Percentiles rank a stretch among this genome's conserved stretches.
Conservation (phyloP, 176 grass and related monocot genomes). For the Carex kokanica region DNA sequence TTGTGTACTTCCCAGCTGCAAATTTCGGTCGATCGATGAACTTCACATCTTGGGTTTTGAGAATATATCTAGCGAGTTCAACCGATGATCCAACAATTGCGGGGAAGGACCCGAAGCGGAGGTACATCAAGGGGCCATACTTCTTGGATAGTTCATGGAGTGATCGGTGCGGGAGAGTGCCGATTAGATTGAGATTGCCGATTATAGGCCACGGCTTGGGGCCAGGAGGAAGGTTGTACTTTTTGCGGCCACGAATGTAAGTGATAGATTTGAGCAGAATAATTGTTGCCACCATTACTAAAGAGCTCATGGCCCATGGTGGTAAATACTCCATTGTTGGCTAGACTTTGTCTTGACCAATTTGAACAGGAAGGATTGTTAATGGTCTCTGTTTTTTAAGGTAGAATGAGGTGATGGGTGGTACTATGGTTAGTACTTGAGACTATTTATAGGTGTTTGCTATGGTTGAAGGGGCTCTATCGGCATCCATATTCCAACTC, state of each 20-base stretch:
- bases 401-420: neutral
- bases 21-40: conserved; percentile 64
- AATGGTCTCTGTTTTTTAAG: neutral
- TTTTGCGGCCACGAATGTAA: conserved; percentile 12
- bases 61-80: conserved; percentile 60
- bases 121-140: conserved; percentile 51
- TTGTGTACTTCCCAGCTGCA: conserved; percentile 62
- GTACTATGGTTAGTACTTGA: neutral
- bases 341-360: neutral
- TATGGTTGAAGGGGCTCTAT: neutral
- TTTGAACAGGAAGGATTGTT: neutral
- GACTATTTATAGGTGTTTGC: neutral
- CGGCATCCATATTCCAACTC: neutral
- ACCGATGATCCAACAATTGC: conserved; percentile 69
- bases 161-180: conserved; percentile 61
- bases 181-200: conserved; percentile 66
- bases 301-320: conserved; percentile 31
- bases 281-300: conserved; percentile 37
- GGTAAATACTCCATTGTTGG: conserved; percentile 44
- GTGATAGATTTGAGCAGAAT: conserved; percentile 30
- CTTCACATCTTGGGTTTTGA: conserved; percentile 59
- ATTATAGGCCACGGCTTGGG: conserved; percentile 64
- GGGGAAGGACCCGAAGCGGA: conserved; percentile 57
- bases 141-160: conserved; percentile 47
- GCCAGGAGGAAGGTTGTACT: conserved; percentile 60